These are phyloP conservation scores for Lasiosphaeria ovina DNA, from an alignment of 495 filamentous ascomycete genomes.

Conservation along the genomic window DNA sequence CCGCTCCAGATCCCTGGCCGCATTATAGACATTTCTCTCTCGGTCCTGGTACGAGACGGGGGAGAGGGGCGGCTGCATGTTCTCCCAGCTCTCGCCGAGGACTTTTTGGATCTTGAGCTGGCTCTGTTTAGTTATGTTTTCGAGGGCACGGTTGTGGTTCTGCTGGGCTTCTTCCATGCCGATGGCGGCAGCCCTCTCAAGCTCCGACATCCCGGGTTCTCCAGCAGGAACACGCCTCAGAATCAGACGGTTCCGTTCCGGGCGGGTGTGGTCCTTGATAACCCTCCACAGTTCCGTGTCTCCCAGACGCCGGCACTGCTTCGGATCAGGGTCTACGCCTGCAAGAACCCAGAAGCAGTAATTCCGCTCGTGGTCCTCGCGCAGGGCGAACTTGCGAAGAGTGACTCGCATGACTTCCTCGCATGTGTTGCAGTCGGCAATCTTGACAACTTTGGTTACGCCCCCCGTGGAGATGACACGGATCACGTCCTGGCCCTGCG, in stretches of 20 bases:
- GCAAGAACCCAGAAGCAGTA: constrained; percentile 82
- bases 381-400: constrained; percentile 73
- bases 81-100: constrained; percentile 79
- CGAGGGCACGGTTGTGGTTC: constrained; percentile 63
- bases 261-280: constrained; percentile 66
- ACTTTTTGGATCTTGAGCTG: constrained; percentile 78
- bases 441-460: constrained; percentile 86
- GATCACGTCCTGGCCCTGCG: constrained; percentile 76
- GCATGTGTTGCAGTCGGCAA: constrained; percentile 81
- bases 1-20: constrained; percentile 58
- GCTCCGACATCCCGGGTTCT: constrained; percentile 76
- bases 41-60: constrained; percentile 66
- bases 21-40: constrained; percentile 61
- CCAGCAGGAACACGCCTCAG: constrained; percentile 83
- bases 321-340: constrained; percentile 76
- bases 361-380: constrained; percentile 73
- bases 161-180: constrained; percentile 77
- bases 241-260: constrained; percentile 87
- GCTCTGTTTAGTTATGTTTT: constrained; percentile 61
- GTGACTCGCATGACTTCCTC: constrained; percentile 88
- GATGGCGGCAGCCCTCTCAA: constrained; percentile 77
- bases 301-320: constrained; percentile 70
- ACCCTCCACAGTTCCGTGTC: constrained; percentile 87
- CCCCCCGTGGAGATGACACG: constrained; percentile 87
- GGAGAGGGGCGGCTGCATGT: constrained; percentile 75